Percentiles rank a stretch among this genome's conserved stretches.
Evolutionary conservation across 2,329 filamentous ascomycete genomes (phyloP).

Genomic region (Aspergillus alliaceus): DNA sequence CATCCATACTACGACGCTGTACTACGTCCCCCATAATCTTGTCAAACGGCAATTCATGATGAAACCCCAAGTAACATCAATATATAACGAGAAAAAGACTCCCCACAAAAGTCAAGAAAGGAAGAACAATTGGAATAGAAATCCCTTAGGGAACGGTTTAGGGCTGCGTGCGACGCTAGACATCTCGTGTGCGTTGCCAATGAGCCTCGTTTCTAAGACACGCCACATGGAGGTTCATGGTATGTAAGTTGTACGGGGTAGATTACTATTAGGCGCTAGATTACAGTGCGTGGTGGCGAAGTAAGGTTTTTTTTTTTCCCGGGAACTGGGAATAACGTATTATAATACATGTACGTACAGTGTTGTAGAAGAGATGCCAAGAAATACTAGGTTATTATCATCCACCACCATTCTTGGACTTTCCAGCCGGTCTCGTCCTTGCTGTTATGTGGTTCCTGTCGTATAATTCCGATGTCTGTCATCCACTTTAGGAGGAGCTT

Average conservation of each 20-base stretch:
- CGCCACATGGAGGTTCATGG: background rate
- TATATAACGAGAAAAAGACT: background rate
- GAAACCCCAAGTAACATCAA: background rate
- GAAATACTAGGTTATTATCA: constrained; percentile 21
- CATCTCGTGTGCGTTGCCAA: background rate
- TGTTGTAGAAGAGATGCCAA: too few relatives aligned
- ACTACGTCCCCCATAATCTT: background rate
- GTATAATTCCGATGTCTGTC: constrained; percentile 24
- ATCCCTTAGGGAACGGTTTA: too few relatives aligned
- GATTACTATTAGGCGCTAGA: background rate
- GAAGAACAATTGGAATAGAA: too few relatives aligned
- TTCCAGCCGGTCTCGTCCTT: constrained; percentile 27
- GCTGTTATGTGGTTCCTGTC: constrained; percentile 5
- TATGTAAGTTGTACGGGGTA: background rate
- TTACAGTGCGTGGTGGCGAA: background rate
- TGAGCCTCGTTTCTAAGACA: background rate
- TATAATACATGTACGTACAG: too few relatives aligned
- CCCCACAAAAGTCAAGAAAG: too few relatives aligned
- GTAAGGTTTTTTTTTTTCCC: too few relatives aligned
- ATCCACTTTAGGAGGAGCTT: constrained; percentile 44
- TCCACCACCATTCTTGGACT: constrained; percentile 45
- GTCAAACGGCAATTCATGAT: background rate
- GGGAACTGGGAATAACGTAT: too few relatives aligned
- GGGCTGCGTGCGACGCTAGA: background rate
- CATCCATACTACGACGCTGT: background rate